Percentiles rank a stretch among this genome's conserved stretches.
phyloP scores from a whole-genome alignment of 495 filamentous ascomycete species.

The Immersiella caudata region DNA sequence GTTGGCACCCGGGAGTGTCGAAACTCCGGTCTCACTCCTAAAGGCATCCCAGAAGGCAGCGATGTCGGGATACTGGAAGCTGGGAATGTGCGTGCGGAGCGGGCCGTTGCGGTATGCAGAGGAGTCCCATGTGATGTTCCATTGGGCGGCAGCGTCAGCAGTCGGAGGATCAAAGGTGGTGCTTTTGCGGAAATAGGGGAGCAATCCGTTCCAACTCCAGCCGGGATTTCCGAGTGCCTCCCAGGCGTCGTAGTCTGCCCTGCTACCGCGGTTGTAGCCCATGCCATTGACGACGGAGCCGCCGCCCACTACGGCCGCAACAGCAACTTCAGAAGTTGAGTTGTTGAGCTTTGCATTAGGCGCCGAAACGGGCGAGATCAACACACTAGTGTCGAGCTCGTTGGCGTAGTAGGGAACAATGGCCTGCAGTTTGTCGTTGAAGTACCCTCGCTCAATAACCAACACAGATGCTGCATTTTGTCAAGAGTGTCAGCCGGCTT shows the following conservation, averaged over 20 bases:
- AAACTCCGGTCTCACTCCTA: slow-evolving; percentile 18
- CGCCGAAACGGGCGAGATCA: slow-evolving; percentile 34
- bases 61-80: slow-evolving; percentile 33
- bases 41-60: slow-evolving; percentile 28
- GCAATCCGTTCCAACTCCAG: slow-evolving; percentile 60
- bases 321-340: slow-evolving; percentile 24
- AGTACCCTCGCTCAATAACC: slow-evolving; percentile 48
- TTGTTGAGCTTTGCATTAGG: slow-evolving; percentile 34
- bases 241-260: slow-evolving; percentile 64
- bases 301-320: slow-evolving; percentile 45
- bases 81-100: slow-evolving; percentile 27
- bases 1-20: slow-evolving; percentile 16
- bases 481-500: background rate
- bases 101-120: slow-evolving; percentile 29
- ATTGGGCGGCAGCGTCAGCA: slow-evolving; percentile 33
- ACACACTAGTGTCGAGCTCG: slow-evolving; percentile 25
- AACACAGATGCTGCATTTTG: slow-evolving; percentile 34
- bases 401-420: slow-evolving; percentile 32
- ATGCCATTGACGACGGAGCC: slow-evolving; percentile 49
- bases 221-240: slow-evolving; percentile 61
- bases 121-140: slow-evolving; percentile 32
- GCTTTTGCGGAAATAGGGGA: slow-evolving; percentile 51
- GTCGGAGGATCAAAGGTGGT: slow-evolving; percentile 33
- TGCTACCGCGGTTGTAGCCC: slow-evolving; percentile 54
- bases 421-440: slow-evolving; percentile 34